Base-by-base conservation (phyloP, 1,284 basidiomycete species). In the Papiliotrema fonsecae region DNA sequence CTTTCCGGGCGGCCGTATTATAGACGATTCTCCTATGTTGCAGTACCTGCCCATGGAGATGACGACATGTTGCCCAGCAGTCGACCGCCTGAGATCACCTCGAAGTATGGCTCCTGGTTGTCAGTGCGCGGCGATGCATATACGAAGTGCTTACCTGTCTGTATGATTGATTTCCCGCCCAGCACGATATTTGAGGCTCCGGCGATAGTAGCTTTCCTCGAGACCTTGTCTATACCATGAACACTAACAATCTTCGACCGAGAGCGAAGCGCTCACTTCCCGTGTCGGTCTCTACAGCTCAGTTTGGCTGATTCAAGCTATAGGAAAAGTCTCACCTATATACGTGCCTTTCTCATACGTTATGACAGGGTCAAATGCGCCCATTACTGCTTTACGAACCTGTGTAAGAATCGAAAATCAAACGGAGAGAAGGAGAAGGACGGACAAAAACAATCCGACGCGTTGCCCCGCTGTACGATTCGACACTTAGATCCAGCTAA, bases 181-280 rank as follows among this genome's bases (percentile, higher is more conserved):
- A 99, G 82, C 52, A 97, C 89, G 67, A 98, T 98, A 69, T 97
- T 97, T 67, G 91, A 86, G 6, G 92, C 89, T 9, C 96, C 96
- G 37, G 86, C 82, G 60, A 98, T 97, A n/a, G 84, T 85, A 9
- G 91, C 89, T 56, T 88, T 83, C 41, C 92, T 82, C 30, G 92
- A 96, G 44, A 97, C 91, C 73, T 93, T 93, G 77, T 93, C 69
- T 70, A n/a, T n/a, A n/a, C n/a, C n/a, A n/a, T n/a, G 37, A 28
- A 27, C 3, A 14, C 3, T 16, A 32, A 32, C 11, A 30, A 32
- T 32, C n/a, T 10, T 4, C 11, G 14, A 11, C 10, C 40, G 22
- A 26, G 40, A 26, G 24, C 4, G 21, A 19, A 34, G 34, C 11
- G 18, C 66, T 41, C 51, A 70, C 69, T 72, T 10, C 70, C 70